phyloP scores from a whole-genome alignment of 2,329 filamentous ascomycete genomes.

The Drechslerella stenobrocha region DNA sequence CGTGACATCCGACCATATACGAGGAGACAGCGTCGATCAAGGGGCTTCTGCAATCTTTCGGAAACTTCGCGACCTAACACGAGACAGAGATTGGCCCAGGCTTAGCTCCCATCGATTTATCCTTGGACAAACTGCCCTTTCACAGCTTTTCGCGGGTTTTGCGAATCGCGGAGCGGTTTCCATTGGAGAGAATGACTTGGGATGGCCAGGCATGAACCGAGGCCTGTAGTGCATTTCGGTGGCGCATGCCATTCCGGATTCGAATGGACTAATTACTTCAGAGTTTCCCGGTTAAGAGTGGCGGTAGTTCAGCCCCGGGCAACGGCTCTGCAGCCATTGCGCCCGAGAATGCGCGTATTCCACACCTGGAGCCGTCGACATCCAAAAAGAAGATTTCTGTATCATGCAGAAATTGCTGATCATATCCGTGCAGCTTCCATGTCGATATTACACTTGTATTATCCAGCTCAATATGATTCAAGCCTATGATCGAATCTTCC shows the following conservation, averaged over 20 bases:
- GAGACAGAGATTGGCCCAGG: neutral
- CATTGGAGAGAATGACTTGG: no score
- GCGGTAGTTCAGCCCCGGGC: neutral
- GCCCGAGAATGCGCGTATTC: neutral
- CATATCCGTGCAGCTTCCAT: no score
- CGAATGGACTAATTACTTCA: neutral
- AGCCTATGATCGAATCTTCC: neutral
- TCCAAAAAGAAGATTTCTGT: no score
- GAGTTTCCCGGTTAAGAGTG: neutral
- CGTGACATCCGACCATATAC: slow-evolving; percentile 2
- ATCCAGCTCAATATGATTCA: no score
- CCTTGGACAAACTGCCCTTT: neutral
- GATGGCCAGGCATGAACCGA: no score
- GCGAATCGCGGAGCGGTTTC: no score
- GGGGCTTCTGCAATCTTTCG: slow-evolving; percentile 3
- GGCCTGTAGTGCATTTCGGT: no score
- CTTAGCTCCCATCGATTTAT: neutral
- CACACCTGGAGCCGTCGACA: no score
- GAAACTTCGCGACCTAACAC: neutral
- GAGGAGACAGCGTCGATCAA: slow-evolving; percentile 1
- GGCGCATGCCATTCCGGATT: slow-evolving; percentile 3
- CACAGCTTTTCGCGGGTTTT: neutral
- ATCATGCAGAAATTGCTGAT: no score
- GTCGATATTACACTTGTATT: no score
- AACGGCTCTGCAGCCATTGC: neutral